A percentile compares a stretch with the other conserved stretches of the same genome.
phyloP scores from a whole-genome alignment of 1,284 basidiomycete species.

The Sutorius eximius region DNA sequence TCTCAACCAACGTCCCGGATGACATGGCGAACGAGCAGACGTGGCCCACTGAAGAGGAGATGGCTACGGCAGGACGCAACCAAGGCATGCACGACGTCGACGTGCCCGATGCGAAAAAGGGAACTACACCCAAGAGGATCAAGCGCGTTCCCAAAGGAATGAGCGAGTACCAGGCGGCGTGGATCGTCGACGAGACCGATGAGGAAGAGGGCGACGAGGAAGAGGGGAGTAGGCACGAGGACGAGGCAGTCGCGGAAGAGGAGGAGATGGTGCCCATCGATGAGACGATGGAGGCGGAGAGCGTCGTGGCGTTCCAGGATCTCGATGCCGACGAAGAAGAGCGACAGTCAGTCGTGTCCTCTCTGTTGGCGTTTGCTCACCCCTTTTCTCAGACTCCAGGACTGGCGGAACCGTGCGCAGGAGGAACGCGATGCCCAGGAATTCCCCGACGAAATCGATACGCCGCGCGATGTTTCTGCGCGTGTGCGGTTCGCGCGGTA shows the following conservation, averaged over 20 bases:
- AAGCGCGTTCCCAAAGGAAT: slow-evolving; percentile 85
- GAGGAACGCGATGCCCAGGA: slow-evolving; percentile 78
- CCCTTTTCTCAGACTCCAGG: slow-evolving; percentile 51
- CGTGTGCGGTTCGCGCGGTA: slow-evolving; percentile 89
- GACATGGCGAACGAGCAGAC: slow-evolving; percentile 94
- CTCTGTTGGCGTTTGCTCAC: slow-evolving; percentile 6
- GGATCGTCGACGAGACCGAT: slow-evolving; percentile 85
- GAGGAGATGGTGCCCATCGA: slow-evolving; percentile 44
- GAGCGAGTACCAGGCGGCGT: slow-evolving; percentile 92
- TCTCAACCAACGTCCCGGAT: slow-evolving; percentile 87
- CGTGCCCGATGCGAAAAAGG: slow-evolving; percentile 63
- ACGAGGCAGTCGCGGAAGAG: slow-evolving; percentile 45
- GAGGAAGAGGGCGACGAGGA: slow-evolving; percentile 54
- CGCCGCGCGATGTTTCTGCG: slow-evolving; percentile 86
- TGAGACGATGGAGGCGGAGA: slow-evolving; percentile 64
- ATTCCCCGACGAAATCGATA: slow-evolving; percentile 99
- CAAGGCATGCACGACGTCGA: slow-evolving; percentile 24
- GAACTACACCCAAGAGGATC: slow-evolving; percentile 73
- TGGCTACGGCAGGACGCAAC: slow-evolving; percentile 51
- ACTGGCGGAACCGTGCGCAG: slow-evolving; percentile 65
- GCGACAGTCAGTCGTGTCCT: slow-evolving; percentile 59
- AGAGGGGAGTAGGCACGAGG: slow-evolving; percentile 20
- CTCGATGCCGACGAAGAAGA: slow-evolving; percentile 83
- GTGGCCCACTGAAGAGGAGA: slow-evolving; percentile 98
- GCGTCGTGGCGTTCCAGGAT: slow-evolving; percentile 67